These are phyloP conservation scores for Antitrichia curtipendula DNA, from an alignment of 225 moss, liverwort and hornwort species.

Conservation along the genomic window DNA sequence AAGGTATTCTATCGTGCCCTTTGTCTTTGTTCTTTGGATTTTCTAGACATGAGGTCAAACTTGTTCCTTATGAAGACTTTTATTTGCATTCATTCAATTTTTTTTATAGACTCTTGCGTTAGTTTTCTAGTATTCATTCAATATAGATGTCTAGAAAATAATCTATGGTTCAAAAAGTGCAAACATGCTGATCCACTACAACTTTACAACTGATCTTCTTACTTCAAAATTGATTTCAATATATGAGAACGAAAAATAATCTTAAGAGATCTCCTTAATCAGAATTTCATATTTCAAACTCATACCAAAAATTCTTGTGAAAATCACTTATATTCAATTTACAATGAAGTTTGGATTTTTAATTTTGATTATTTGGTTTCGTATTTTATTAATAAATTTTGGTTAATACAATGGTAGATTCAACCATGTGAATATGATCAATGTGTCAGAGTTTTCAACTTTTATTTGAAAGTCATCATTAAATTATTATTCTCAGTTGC, in stretches of 20 bases:
- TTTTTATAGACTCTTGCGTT: not conserved
- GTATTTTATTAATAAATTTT: not conserved
- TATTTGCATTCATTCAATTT: not conserved
- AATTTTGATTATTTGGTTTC: not conserved
- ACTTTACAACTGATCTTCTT: not conserved
- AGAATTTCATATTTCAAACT: not conserved
- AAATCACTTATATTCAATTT: not conserved
- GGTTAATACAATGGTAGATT: not conserved
- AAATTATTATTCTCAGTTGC: not conserved
- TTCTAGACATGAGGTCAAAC: not conserved
- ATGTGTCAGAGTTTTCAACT: not conserved
- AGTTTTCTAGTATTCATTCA: not conserved
- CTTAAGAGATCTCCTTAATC: not conserved
- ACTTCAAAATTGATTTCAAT: not conserved
- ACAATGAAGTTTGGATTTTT: not conserved
- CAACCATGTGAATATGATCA: not conserved
- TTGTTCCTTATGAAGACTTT: not conserved
- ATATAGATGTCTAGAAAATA: not conserved
- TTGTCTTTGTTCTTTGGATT: not conserved
- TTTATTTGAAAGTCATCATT: not conserved
- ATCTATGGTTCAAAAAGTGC: not conserved
- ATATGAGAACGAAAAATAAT: not conserved
- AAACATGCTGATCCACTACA: not conserved
- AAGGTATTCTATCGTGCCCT: constrained; percentile 40
- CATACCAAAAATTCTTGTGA: not conserved